Evolutionary conservation across 768 basidiomycete genomes (phyloP).

Genomic region (Rhizopogon rudus): DNA sequence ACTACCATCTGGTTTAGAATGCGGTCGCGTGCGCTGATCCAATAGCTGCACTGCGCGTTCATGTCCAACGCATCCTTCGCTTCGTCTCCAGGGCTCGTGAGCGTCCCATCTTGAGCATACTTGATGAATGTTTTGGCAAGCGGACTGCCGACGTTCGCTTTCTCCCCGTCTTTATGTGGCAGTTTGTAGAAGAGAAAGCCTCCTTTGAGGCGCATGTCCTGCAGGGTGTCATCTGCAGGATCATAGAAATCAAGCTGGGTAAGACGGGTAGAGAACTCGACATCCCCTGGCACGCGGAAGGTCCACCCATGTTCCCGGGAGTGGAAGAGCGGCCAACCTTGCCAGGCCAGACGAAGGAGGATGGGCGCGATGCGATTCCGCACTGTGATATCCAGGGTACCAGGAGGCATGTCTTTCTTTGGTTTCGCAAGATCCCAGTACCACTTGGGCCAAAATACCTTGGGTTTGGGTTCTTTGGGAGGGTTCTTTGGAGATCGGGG

Average conservation of each 20-base stretch:
- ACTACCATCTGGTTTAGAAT: constrained; percentile 92
- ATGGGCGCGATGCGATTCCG: constrained; percentile 81
- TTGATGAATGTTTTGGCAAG: constrained; percentile 87
- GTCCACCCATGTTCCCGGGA: constrained; percentile 90
- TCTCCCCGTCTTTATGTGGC: constrained; percentile 94
- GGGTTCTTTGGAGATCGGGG: constrained; percentile 22
- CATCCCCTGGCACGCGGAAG: constrained; percentile 63
- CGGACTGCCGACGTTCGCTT: constrained; percentile 92
- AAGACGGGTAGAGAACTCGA: constrained; percentile 41
- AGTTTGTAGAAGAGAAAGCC: constrained; percentile 81
- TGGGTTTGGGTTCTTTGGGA: constrained; percentile 34
- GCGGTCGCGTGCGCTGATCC: constrained; percentile 92
- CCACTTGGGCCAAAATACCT: constrained; percentile 91
- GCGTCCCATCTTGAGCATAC: constrained; percentile 79
- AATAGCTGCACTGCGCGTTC: constrained; percentile 95
- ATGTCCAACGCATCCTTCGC: constrained; percentile 85
- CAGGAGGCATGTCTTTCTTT: constrained; percentile 60
- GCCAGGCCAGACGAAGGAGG: constrained; percentile 84
- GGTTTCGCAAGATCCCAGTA: constrained; percentile 87
- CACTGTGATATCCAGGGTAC: constrained; percentile 79
- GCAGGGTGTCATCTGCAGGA: constrained; percentile 53
- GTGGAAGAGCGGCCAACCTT: constrained; percentile 77
- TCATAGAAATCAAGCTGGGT: constrained; percentile 55
- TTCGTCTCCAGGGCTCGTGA: constrained; percentile 76
- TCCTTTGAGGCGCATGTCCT: constrained; percentile 41